phyloP scores from a whole-genome alignment of 1,284 basidiomycete species.

The Ganoderma sinense region DNA sequence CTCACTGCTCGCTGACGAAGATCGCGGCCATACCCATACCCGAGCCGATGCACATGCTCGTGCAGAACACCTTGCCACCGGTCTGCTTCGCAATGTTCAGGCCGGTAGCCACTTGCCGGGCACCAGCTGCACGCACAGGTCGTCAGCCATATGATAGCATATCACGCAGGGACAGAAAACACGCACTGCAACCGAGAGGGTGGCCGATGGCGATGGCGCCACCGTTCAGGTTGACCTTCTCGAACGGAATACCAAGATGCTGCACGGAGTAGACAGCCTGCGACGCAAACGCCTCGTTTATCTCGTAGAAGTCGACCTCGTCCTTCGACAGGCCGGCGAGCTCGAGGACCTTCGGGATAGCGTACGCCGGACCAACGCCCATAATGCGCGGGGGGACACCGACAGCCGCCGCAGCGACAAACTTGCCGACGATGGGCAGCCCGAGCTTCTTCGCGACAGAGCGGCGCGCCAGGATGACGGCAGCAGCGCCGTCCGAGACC shows the following conservation, averaged over 20 bases:
- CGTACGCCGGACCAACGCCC: conserved; percentile 92
- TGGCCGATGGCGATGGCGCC: conserved; percentile 93
- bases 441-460: conserved; percentile 89
- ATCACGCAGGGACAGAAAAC: conserved; percentile 14
- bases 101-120: conserved; percentile 88
- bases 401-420: conserved; percentile 78
- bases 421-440: conserved; percentile 94
- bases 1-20: conserved; percentile 85
- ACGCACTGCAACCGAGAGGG: conserved; percentile 81
- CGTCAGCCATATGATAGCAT: background rate
- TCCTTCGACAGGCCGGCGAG: conserved; percentile 75
- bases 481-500: conserved; percentile 97
- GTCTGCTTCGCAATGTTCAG: conserved; percentile 85
- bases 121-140: conserved; percentile 68
- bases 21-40: conserved; percentile 90
- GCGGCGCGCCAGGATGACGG: conserved; percentile 89
- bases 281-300: conserved; percentile 94
- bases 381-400: conserved; percentile 91
- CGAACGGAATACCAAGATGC: conserved; percentile 77
- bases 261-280: conserved; percentile 87
- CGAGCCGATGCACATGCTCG: conserved; percentile 95
- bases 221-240: conserved; percentile 88
- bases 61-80: conserved; percentile 80
- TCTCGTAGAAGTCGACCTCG: conserved; percentile 94
- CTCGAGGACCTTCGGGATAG: conserved; percentile 84